These are phyloP conservation scores for Ophiobolus disseminans DNA, from an alignment of 2,329 filamentous ascomycete genomes.

Conservation along the genomic window DNA sequence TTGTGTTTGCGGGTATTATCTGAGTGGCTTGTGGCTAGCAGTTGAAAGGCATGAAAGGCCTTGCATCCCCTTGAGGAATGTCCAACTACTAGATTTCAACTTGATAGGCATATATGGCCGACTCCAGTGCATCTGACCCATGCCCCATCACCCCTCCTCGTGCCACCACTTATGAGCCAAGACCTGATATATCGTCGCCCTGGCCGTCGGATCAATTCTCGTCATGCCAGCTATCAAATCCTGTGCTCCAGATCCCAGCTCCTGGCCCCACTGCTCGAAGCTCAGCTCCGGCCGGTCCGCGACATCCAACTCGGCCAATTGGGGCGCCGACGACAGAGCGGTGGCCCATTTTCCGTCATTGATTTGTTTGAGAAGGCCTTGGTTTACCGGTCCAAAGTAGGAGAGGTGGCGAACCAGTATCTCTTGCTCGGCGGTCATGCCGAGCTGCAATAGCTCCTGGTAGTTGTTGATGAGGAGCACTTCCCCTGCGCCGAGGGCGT, in stretches of 20 bases:
- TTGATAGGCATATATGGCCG: too few relatives aligned
- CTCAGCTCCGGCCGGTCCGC: constrained; percentile 35
- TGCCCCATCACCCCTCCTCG: constrained; percentile 14
- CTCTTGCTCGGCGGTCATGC: constrained; percentile 16
- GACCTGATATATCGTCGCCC: constrained; percentile 45
- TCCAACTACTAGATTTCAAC: too few relatives aligned
- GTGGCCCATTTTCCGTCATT: constrained; percentile 32
- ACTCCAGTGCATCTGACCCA: too few relatives aligned
- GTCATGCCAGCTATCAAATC: constrained; percentile 48
- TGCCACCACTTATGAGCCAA: constrained; percentile 44
- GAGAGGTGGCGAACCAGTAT: not conserved
- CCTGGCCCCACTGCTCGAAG: constrained; percentile 37
- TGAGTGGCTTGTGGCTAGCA: too few relatives aligned
- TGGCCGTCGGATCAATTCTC: constrained; percentile 41
- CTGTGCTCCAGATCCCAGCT: constrained; percentile 32
- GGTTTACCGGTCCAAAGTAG: not conserved
- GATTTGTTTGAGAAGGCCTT: constrained; percentile 38
- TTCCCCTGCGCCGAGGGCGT: constrained; percentile 39
- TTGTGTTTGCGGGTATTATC: too few relatives aligned
- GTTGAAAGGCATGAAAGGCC: too few relatives aligned
- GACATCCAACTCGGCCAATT: constrained; percentile 31
- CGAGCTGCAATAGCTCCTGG: constrained; percentile 36
- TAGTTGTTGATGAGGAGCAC: constrained; percentile 42
- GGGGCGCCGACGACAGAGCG: constrained; percentile 30
- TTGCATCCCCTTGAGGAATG: too few relatives aligned